Evolutionary conservation across 306 rosid genomes (phyloP).

Genomic region (Begonia peltatifolia): DNA sequence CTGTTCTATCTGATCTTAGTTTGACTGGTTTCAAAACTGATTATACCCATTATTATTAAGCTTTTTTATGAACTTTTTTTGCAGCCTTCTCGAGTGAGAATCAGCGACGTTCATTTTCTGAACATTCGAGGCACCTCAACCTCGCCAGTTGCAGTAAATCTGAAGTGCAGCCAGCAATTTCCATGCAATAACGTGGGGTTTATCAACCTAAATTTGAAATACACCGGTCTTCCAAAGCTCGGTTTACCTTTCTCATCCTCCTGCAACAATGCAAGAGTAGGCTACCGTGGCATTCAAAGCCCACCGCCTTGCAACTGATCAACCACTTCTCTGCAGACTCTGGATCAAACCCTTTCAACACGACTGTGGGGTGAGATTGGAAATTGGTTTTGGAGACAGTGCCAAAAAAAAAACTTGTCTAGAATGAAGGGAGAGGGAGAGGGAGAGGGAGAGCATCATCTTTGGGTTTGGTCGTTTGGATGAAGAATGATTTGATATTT

Average conservation of each 20-base stretch:
- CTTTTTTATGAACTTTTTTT: too few species aligned
- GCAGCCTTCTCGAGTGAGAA: conserved; percentile 9
- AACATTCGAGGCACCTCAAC: conserved; percentile 6
- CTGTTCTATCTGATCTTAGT: too few species aligned
- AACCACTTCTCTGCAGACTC: too few species aligned
- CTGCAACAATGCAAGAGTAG: conserved; percentile 10
- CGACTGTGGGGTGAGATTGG: too few species aligned
- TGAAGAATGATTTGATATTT: too few species aligned
- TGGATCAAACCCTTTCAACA: background rate
- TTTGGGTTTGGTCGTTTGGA: too few species aligned
- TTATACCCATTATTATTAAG: too few species aligned
- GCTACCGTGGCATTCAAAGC: conserved; percentile 8
- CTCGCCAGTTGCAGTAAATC: background rate
- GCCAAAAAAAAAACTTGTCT: too few species aligned
- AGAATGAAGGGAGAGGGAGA: too few species aligned
- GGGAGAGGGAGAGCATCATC: too few species aligned
- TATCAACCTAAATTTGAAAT: conserved; percentile 4
- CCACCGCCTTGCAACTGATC: conserved; percentile 13
- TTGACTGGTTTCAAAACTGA: too few species aligned
- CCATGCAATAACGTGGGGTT: conserved; percentile 8
- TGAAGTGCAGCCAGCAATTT: conserved; percentile 7
- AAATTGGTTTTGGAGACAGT: too few species aligned
- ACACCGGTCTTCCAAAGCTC: background rate
- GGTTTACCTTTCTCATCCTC: background rate
- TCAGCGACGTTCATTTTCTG: conserved; percentile 10